phyloP scores from a whole-genome alignment of 257 asterid genomes.

The Solanum ossicruentum region DNA sequence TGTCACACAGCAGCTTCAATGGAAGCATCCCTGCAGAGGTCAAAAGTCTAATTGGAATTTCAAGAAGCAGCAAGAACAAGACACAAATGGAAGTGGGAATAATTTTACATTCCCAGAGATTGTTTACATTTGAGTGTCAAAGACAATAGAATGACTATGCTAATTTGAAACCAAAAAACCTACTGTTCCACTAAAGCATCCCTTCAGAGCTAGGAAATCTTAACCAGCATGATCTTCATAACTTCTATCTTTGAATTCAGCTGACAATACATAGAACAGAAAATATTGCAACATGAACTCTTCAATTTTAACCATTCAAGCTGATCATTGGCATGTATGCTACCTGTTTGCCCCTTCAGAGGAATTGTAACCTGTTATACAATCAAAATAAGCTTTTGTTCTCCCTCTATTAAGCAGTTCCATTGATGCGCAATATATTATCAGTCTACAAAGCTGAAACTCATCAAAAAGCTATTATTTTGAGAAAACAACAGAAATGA shows the following conservation, averaged over 20 bases:
- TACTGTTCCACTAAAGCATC: neutral
- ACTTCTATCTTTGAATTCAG: neutral
- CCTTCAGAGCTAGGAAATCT: too few species aligned
- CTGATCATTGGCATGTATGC: neutral
- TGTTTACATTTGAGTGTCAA: neutral
- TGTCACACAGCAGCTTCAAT: constrained; percentile 9
- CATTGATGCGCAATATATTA: neutral
- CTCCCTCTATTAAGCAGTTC: neutral
- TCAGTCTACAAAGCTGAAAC: neutral
- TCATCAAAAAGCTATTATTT: neutral
- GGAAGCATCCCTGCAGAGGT: constrained; percentile 12
- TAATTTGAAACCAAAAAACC: neutral
- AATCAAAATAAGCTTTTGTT: neutral
- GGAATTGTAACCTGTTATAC: neutral
- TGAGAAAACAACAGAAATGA: neutral
- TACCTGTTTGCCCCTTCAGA: neutral
- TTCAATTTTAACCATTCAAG: neutral
- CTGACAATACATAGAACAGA: neutral
- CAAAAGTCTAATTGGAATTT: constrained; percentile 10
- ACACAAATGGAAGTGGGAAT: neutral
- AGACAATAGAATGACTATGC: neutral
- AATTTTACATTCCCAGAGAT: neutral
- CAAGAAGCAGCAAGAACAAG: neutral
- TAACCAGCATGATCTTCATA: neutral
- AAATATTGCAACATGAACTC: neutral